Conservation (phyloP, 257 asterid species). For the Penstemon newberryi region DNA sequence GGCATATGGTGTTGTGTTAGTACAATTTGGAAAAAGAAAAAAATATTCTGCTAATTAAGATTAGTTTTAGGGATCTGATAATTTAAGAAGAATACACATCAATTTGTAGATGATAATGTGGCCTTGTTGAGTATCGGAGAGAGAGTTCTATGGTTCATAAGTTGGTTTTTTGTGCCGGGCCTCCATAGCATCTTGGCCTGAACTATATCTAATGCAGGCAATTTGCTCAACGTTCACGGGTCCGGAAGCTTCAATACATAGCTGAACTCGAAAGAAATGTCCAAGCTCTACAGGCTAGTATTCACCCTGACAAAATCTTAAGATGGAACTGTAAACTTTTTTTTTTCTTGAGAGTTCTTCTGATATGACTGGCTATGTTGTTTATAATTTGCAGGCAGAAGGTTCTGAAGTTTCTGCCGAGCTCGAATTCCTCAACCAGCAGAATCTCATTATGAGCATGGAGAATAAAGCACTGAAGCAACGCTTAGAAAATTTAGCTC, state of each 20-base stretch:
- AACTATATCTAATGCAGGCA: constrained; percentile 55
- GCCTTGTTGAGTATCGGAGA: no score
- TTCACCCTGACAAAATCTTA: constrained; percentile 19
- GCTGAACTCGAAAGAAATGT: constrained; percentile 92
- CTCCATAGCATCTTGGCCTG: background rate
- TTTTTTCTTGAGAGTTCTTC: constrained; percentile 13
- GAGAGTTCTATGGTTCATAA: background rate
- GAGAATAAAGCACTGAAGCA: constrained; percentile 92
- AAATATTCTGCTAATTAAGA: no score
- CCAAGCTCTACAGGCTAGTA: constrained; percentile 91
- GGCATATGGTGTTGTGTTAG: no score
- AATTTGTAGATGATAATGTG: no score
- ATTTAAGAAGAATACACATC: no score
- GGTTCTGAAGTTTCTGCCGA: constrained; percentile 87
- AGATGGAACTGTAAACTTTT: constrained; percentile 9
- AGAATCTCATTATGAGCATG: constrained; percentile 82
- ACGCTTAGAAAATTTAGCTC: constrained; percentile 78
- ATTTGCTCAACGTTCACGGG: constrained; percentile 97
- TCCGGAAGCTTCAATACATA: constrained; percentile 89
- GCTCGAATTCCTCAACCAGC: constrained; percentile 87
- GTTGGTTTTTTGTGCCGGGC: background rate
- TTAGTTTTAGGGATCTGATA: no score
- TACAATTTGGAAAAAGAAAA: no score
- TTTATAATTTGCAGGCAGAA: constrained; percentile 61
- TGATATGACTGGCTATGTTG: constrained; percentile 26